Evolutionary conservation across 2,329 filamentous ascomycete species (phyloP), one percentile per base, ranked within the genome.

Genomic region (Triangularia verruculosa): DNA sequence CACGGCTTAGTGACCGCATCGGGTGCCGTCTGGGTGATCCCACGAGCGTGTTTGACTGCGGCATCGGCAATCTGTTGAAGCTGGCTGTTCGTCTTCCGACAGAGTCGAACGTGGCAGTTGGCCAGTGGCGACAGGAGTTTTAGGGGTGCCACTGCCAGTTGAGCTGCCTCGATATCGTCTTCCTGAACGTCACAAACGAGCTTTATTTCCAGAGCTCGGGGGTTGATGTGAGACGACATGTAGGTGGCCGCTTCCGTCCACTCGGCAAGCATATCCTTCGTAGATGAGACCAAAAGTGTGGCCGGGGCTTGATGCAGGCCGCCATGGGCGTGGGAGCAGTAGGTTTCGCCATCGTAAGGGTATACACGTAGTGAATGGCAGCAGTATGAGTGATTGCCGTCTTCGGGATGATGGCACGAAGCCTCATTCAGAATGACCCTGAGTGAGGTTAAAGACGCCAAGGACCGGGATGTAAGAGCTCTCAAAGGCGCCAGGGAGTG

Each of bases 71-170:
- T 20, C 20, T 61, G 39, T 34, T 63, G 62, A 32, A 68, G 64
- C 56, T 30, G 43, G 9, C 1, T 4, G 30, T 65, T 47, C 1
- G 59, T 55, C 12, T 58, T 43, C 2, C 22, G 43, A 20, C 61
- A 57, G 5, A 68, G 53, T 27, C 66, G 62, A 32, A 68, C 32
- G 17, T 62, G 60, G 56, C 64, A 66, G 27, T 61, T 25, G n/a
- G 43, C 52, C 1, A 66, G 58, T 17, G 12, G 58, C 2, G 66
- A 64, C 1, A 68, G 55, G 17, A 53, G 57, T 2, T 51, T 39
- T 15, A 68, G 27, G 1, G 62, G 60, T 7, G 17, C 55, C 7
- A 61, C 56, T 28, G 63, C 32, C 3, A 20, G 58, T 2, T n/a
- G 52, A 34, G 62, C 64, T 20, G 57, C 39, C 9, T 60, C 53